phyloP scores from a whole-genome alignment of 208 protist genomes.

The Naegleria gruberi region DNA sequence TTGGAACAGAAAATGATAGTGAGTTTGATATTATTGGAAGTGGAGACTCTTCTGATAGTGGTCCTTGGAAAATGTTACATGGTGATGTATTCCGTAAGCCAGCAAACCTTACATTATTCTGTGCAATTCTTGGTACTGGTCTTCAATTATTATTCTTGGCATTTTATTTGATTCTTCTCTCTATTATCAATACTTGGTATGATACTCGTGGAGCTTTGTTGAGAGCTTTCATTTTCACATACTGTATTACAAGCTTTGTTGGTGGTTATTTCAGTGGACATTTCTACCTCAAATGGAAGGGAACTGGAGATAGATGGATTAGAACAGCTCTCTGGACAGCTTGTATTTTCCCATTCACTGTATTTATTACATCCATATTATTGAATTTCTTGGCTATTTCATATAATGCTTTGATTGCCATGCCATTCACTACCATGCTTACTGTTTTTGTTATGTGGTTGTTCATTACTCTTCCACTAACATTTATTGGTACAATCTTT shows the following conservation, averaged over 20 bases:
- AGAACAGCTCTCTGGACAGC: slow-evolving; percentile 59
- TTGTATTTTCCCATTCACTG: slow-evolving; percentile 49
- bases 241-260: slow-evolving; percentile 61
- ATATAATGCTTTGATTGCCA: slow-evolving; percentile 57
- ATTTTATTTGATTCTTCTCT: slow-evolving; percentile 29
- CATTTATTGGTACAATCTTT: slow-evolving; percentile 68
- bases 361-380: slow-evolving; percentile 39
- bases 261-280: slow-evolving; percentile 60
- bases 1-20: neutral
- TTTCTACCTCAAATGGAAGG: slow-evolving; percentile 52
- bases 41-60: slow-evolving; percentile 55
- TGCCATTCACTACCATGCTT: slow-evolving; percentile 53
- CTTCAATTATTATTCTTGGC: slow-evolving; percentile 49
- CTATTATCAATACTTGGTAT: slow-evolving; percentile 29
- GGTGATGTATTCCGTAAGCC: slow-evolving; percentile 87
- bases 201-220: slow-evolving; percentile 48
- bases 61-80: slow-evolving; percentile 89
- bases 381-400: slow-evolving; percentile 65
- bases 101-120: slow-evolving; percentile 54
- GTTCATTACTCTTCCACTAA: slow-evolving; percentile 67
- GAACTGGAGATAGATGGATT: slow-evolving; percentile 40
- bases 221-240: slow-evolving; percentile 51
- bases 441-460: slow-evolving; percentile 62
- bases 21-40: slow-evolving; percentile 5
- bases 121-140: slow-evolving; percentile 61